Evolutionary conservation across 768 basidiomycete genomes (phyloP).

Genomic region (Suillus ampliporus): DNA sequence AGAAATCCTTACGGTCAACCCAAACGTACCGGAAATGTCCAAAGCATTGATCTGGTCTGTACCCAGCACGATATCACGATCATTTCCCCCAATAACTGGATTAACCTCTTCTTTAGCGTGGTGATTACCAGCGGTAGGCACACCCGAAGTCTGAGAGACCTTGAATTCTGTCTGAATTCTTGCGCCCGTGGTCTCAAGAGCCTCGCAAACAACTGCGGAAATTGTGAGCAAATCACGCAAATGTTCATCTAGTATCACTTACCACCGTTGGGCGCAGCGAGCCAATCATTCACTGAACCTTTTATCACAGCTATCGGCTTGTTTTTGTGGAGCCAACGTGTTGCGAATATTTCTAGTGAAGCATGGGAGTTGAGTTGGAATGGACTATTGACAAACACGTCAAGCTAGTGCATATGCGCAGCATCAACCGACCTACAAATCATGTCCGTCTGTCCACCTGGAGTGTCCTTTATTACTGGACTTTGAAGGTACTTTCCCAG

Average conservation of each 20-base stretch:
- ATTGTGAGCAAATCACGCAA: not conserved
- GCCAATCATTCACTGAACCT: conserved; percentile 3
- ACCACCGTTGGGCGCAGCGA: conserved; percentile 3
- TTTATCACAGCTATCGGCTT: not conserved
- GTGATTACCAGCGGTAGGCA: not conserved
- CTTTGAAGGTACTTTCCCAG: not conserved
- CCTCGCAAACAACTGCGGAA: not conserved
- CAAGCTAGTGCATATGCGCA: not conserved
- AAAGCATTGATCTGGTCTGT: not conserved
- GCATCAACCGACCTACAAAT: not conserved
- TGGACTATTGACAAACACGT: not conserved
- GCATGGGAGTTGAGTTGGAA: not conserved
- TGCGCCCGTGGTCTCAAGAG: not conserved
- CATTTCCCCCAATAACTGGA: not conserved
- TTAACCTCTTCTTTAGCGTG: not conserved
- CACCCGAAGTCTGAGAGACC: not conserved
- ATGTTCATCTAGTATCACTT: not conserved
- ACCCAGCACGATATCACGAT: no score
- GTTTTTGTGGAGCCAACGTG: conserved; percentile 2
- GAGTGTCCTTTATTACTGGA: not conserved
- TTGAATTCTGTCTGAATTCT: conserved; percentile 2
- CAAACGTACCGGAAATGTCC: not conserved
- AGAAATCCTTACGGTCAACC: not conserved
- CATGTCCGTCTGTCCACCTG: conserved; percentile 3
- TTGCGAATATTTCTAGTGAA: conserved; percentile 1